These are phyloP conservation scores for Boletus speciosus DNA, from an alignment of 768 basidiomycete genomes.

Conservation along the genomic window DNA sequence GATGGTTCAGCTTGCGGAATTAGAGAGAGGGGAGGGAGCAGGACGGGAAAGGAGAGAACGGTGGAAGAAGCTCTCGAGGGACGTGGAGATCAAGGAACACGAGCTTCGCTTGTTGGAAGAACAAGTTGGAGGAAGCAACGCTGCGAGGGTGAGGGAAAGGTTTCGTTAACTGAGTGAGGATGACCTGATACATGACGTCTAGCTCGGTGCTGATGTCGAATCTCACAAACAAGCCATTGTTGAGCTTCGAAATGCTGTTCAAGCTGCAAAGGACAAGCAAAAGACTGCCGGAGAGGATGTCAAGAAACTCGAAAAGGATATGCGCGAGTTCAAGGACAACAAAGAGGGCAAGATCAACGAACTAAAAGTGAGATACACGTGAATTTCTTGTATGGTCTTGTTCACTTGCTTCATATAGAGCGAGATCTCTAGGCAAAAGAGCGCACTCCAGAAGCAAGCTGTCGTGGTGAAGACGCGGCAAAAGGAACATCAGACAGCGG, in stretches of 20 bases:
- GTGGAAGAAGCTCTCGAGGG: slow-evolving; percentile 59
- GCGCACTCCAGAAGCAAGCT: slow-evolving; percentile 74
- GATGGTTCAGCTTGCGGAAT: slow-evolving; percentile 40
- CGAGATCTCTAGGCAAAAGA: slow-evolving; percentile 78
- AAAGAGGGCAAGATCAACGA: slow-evolving; percentile 96
- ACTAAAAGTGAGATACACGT: slow-evolving; percentile 61
- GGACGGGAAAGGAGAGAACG: slow-evolving; percentile 51
- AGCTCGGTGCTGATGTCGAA: slow-evolving; percentile 84
- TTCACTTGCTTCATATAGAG: slow-evolving; percentile 34
- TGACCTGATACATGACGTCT: slow-evolving; percentile 1
- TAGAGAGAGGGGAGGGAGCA: slow-evolving; percentile 55
- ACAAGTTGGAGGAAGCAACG: slow-evolving; percentile 86
- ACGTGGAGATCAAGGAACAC: slow-evolving; percentile 88
- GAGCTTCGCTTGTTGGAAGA: slow-evolving; percentile 78
- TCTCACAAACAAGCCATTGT: slow-evolving; percentile 60
- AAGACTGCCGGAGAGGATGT: slow-evolving; percentile 70
- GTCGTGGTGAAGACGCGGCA: slow-evolving; percentile 81
- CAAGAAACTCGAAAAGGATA: slow-evolving; percentile 90
- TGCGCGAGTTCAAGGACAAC: slow-evolving; percentile 98
- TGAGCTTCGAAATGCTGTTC: slow-evolving; percentile 54
- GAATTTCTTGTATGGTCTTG: neutral
- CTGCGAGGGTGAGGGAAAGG: slow-evolving; percentile 62
- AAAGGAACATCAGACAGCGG: slow-evolving; percentile 84
- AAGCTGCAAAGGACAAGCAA: slow-evolving; percentile 72
- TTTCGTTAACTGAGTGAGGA: neutral